Conservation (phyloP, 306 rosid genomes). For the Dalbergia oliveri region DNA sequence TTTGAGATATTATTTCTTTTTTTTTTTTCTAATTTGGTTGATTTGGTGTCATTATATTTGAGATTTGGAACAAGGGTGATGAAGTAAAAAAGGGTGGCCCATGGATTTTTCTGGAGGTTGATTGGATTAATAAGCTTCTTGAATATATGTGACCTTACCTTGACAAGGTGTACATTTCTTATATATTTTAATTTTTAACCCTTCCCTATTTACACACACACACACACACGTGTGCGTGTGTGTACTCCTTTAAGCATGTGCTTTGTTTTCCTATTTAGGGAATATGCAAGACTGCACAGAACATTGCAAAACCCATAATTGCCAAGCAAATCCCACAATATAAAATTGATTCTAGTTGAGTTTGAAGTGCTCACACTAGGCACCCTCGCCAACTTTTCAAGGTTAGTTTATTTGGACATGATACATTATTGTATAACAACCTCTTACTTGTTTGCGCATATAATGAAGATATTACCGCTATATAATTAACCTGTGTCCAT, state of each 20-base stretch:
- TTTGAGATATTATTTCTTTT: conserved; percentile 13
- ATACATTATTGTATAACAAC: not conserved
- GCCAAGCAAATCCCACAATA: conserved; percentile 83
- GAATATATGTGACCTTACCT: conserved; percentile 95
- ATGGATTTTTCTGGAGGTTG: conserved; percentile 57
- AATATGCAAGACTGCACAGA: conserved; percentile 78
- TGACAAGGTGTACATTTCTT: conserved; percentile 65
- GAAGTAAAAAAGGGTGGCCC: not conserved
- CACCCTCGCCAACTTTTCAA: conserved; percentile 88
- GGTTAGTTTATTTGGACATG: conserved; percentile 54
- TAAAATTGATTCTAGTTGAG: conserved; percentile 77
- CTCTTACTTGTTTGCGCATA: not conserved
- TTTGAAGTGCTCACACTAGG: conserved; percentile 84
- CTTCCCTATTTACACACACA: too few relatives aligned
- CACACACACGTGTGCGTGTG: not conserved
- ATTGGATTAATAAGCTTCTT: conserved; percentile 86
- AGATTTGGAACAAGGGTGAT: not conserved
- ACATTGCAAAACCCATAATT: conserved; percentile 83
- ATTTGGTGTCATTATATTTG: not conserved
- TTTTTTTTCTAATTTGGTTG: not conserved
- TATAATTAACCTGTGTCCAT: not conserved
- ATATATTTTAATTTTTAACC: not conserved
- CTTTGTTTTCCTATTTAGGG: conserved; percentile 56
- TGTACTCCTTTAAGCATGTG: not conserved
- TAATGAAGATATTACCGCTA: not conserved